Percentiles rank a stretch among this genome's conserved stretches.
These are phyloP conservation scores for Nothopassalora personata DNA, from an alignment of 2,329 filamentous ascomycete species.

Conservation along the genomic window DNA sequence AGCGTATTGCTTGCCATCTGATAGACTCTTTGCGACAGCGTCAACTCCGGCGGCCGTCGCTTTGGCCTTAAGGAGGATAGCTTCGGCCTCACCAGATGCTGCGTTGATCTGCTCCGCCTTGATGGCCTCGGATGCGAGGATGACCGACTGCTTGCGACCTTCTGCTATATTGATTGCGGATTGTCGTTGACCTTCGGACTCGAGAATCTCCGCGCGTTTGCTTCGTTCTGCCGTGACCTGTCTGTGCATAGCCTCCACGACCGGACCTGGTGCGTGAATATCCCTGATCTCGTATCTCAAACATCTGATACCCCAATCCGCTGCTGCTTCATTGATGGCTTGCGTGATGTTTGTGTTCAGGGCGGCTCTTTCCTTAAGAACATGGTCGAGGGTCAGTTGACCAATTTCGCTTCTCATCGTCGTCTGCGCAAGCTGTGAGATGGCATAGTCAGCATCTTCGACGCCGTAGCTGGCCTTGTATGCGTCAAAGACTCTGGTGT, in stretches of 20 bases:
- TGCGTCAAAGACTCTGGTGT: constrained; percentile 93
- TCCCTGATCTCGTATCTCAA: constrained; percentile 97
- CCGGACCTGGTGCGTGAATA: constrained; percentile 89
- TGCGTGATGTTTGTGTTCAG: constrained; percentile 98
- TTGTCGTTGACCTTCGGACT: constrained; percentile 94
- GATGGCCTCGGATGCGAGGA: constrained; percentile 88
- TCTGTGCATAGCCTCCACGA: constrained; percentile 96
- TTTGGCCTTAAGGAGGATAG: constrained; percentile 76
- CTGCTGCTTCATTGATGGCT: constrained; percentile 95
- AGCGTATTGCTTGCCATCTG: constrained; percentile 66
- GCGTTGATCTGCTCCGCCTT: constrained; percentile 88
- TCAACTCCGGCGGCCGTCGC: constrained; percentile 88
- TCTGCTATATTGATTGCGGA: constrained; percentile 98
- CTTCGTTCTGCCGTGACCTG: constrained; percentile 96
- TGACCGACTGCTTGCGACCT: constrained; percentile 93
- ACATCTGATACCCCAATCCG: constrained; percentile 94
- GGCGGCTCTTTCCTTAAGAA: constrained; percentile 91
- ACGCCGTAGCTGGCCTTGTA: constrained; percentile 99
- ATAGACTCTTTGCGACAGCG: constrained; percentile 60
- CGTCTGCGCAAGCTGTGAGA: constrained; percentile 94
- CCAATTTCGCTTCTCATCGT: constrained; percentile 99
- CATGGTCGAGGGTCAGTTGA: constrained; percentile 91
- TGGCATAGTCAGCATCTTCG: constrained; percentile 97
- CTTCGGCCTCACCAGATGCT: constrained; percentile 88
- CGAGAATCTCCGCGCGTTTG: constrained; percentile 95